Conservation (phyloP, 129 eudicot species). For the Erigeron canadensis region DNA sequence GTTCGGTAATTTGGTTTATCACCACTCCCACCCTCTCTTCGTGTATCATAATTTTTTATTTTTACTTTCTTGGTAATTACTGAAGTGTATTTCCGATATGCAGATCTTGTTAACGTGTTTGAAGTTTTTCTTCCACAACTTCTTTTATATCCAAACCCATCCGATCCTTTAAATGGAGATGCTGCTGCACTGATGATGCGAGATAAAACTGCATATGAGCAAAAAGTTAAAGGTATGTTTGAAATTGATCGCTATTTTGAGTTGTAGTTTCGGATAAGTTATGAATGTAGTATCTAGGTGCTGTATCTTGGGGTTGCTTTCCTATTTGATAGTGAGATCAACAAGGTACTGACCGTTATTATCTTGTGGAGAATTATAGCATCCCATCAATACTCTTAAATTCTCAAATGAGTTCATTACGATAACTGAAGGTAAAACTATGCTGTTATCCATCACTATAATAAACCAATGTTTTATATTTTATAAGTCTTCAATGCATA, state of each 20-base stretch:
- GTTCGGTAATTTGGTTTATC: conserved; percentile 10
- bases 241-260: background rate
- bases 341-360: background rate
- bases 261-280: background rate
- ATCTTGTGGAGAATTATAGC: background rate
- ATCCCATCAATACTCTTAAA: background rate
- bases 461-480: background rate
- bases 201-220: conserved; percentile 66
- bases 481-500: background rate
- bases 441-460: background rate
- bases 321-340: background rate
- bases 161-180: conserved; percentile 91
- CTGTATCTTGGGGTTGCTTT: background rate
- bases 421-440: background rate
- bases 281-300: background rate
- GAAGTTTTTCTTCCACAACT: conserved; percentile 97
- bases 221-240: conserved; percentile 69
- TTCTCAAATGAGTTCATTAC: background rate
- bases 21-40: conserved; percentile 5
- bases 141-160: conserved; percentile 90
- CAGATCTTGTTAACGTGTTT: conserved; percentile 91
- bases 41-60: background rate
- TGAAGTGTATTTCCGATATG: conserved; percentile 10
- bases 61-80: background rate
- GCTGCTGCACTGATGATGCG: conserved; percentile 98